Evolutionary conservation across 2,329 filamentous ascomycete genomes (phyloP).

Genomic region (Aspergillus udagawae): DNA sequence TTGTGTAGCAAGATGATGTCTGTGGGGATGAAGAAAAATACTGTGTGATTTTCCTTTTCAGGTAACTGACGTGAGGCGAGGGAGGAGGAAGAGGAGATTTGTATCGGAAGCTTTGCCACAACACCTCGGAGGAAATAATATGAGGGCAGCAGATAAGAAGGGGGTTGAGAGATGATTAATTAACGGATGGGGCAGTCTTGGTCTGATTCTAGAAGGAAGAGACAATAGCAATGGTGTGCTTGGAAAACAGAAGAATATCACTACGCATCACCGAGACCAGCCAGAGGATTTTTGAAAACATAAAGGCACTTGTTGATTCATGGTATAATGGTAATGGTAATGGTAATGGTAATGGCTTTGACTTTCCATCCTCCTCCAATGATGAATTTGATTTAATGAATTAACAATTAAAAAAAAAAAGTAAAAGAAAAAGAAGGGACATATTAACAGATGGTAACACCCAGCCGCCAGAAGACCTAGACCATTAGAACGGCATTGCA

Average conservation of each 20-base stretch:
- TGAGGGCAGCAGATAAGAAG: neutral
- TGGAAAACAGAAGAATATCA: constrained; percentile 5
- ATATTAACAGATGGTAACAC: constrained; percentile 9
- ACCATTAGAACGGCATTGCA: constrained; percentile 7
- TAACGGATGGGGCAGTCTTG: neutral
- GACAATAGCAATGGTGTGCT: neutral
- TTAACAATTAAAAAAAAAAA: neutral
- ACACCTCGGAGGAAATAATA: neutral
- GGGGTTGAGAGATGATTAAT: constrained; percentile 5
- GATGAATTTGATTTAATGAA: neutral
- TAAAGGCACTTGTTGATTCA: neutral
- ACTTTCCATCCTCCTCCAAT: neutral
- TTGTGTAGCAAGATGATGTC: constrained; percentile 13
- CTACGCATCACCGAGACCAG: constrained; percentile 6
- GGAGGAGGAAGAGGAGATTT: constrained; percentile 10
- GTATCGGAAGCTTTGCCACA: constrained; percentile 6
- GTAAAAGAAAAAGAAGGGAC: neutral
- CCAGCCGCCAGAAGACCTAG: constrained; percentile 6
- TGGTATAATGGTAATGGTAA: neutral
- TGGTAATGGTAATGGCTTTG: neutral
- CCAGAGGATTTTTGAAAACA: neutral
- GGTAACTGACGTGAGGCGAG: neutral
- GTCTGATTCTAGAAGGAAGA: neutral
- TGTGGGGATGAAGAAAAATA: constrained; percentile 6
- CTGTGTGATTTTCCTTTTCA: neutral